phyloP scores from a whole-genome alignment of 192 early-diverging fungal genomes.

The Gorgonomyces haynaldii region DNA sequence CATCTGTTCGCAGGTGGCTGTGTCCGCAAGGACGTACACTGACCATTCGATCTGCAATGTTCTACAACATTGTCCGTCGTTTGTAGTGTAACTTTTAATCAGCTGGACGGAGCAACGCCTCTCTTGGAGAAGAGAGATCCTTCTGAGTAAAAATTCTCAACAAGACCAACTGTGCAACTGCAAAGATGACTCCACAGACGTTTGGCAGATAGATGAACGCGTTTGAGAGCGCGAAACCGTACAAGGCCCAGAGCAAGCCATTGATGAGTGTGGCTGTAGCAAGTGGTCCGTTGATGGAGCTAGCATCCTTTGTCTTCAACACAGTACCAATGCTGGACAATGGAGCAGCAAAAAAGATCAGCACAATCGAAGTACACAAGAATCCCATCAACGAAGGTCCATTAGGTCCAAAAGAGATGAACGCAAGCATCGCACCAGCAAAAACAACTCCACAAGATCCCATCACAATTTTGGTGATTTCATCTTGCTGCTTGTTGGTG shows the following conservation, averaged over 20 bases:
- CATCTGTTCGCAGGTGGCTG: too few relatives aligned
- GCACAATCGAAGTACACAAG: neutral
- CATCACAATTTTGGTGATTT: neutral
- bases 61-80: too few relatives aligned
- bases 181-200: slow-evolving; percentile 5
- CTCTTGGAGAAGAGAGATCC: neutral
- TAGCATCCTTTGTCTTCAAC: slow-evolving; percentile 1
- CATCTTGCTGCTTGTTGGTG: neutral
- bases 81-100: too few relatives aligned
- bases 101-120: too few relatives aligned
- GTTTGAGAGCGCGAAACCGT: neutral
- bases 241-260: slow-evolving; percentile 6
- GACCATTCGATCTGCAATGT: too few relatives aligned
- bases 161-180: slow-evolving; percentile 1
- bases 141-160: neutral
- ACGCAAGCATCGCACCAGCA: neutral
- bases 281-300: neutral
- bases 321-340: slow-evolving; percentile 1
- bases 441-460: neutral
- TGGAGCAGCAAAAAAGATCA: slow-evolving; percentile 7
- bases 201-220: slow-evolving; percentile 7
- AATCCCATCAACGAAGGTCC: neutral
- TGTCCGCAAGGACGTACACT: too few relatives aligned
- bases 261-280: slow-evolving; percentile 3
- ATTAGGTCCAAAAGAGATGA: neutral